A percentile compares a stretch with the other conserved stretches of the same genome.
Evolutionary conservation across 73 alveolate genomes (phyloP).

Genomic region (Paramecium tetraurelia): DNA sequence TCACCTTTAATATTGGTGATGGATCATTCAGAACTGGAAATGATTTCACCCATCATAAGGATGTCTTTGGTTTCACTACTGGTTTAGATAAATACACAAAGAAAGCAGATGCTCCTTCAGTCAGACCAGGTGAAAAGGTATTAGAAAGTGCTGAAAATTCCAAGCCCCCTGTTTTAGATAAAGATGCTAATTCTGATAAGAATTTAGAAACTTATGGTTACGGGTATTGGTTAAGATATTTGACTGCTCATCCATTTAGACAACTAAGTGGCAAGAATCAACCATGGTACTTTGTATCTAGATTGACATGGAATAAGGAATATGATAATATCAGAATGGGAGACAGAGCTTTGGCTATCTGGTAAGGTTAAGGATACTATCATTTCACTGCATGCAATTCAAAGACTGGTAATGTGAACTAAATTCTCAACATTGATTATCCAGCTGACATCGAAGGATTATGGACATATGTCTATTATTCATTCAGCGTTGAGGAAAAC

Average conservation of each 20-base stretch:
- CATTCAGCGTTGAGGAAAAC: not conserved
- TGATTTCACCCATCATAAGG: not conserved
- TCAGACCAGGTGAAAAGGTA: not conserved
- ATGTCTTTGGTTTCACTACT: slow-evolving; percentile 14
- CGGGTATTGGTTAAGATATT: slow-evolving; percentile 38
- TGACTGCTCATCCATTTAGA: slow-evolving; percentile 18
- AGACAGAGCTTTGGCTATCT: slow-evolving; percentile 11
- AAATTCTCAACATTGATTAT: not conserved
- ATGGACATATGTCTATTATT: slow-evolving; percentile 43
- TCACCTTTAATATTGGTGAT: not conserved
- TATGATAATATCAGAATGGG: slow-evolving; percentile 46
- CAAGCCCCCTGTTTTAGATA: not conserved
- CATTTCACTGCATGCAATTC: slow-evolving; percentile 47
- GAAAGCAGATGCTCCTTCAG: not conserved
- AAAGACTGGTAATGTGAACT: slow-evolving; percentile 39
- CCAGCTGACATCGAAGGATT: slow-evolving; percentile 59
- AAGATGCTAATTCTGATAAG: not conserved
- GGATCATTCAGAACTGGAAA: slow-evolving; percentile 47
- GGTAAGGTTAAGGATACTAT: slow-evolving; percentile 54
- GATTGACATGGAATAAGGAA: slow-evolving; percentile 36
- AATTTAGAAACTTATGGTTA: slow-evolving; percentile 34
- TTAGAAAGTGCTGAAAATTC: slow-evolving; percentile 6
- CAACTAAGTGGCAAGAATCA: not conserved
- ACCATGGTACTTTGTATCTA: slow-evolving; percentile 43
- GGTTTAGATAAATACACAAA: slow-evolving; percentile 3